A percentile compares a stretch with the other conserved stretches of the same genome.
Evolutionary conservation across 805 yeast genomes (phyloP).

Genomic region (Dipodascus geniculatus): DNA sequence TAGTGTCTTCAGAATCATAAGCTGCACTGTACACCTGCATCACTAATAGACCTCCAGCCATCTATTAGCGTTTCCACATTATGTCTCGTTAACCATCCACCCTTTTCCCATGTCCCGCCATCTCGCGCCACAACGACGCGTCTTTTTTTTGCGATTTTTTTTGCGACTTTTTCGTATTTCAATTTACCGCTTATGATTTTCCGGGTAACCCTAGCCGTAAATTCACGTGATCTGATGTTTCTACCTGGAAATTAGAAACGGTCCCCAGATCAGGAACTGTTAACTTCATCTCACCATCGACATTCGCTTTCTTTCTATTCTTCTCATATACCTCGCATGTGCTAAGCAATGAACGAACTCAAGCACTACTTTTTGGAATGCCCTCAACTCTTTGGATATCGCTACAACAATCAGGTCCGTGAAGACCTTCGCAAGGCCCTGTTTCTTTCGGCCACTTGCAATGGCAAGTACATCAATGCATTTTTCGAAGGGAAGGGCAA

Average conservation of each 20-base stretch:
- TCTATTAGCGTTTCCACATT: no score
- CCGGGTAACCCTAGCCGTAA: not conserved
- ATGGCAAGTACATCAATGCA: conserved; percentile 30
- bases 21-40: no score
- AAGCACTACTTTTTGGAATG: conserved; percentile 18
- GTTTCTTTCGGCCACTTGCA: conserved; percentile 31
- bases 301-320: no score
- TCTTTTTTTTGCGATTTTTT: no score
- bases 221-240: conserved; percentile 12
- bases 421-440: conserved; percentile 30
- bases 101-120: no score
- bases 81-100: no score
- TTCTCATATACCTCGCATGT: no score
- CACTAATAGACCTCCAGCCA: no score
- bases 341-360: conserved; percentile 7
- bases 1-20: no score
- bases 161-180: no score
- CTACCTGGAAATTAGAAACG: conserved; percentile 24
- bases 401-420: conserved; percentile 19
- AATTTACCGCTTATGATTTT: not conserved
- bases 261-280: conserved; percentile 18
- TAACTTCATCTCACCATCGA: not conserved
- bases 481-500: conserved; percentile 25
- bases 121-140: no score
- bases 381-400: conserved; percentile 21